phyloP scores from a whole-genome alignment of 352 stramenopile species.

The Phytophthora tentaculata region DNA sequence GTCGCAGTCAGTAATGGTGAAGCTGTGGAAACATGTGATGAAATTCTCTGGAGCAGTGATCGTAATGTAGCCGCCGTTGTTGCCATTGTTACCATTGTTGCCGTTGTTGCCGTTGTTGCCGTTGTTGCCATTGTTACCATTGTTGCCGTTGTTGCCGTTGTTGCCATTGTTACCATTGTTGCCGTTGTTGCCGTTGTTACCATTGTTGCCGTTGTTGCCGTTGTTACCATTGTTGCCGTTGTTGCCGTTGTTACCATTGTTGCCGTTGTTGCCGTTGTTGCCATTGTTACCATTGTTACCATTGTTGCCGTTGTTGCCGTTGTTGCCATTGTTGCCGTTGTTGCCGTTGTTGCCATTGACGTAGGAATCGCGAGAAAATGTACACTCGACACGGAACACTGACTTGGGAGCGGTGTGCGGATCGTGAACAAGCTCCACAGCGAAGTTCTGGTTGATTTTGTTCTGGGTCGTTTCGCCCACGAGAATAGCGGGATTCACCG shows the following conservation, averaged over 20 bases:
- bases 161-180: conserved; percentile 1
- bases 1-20: conserved; percentile 62
- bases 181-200: conserved; percentile 5
- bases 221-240: not conserved
- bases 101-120: not conserved
- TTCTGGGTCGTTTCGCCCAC: not conserved
- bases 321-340: conserved; percentile 5
- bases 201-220: not conserved
- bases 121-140: not conserved
- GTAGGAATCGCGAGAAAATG: conserved; percentile 33
- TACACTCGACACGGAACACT: conserved; percentile 41
- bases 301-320: not conserved
- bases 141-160: not conserved
- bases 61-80: not conserved
- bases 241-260: not conserved
- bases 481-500: not conserved
- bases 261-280: not conserved
- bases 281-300: not conserved
- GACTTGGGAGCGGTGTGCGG: conserved; percentile 41
- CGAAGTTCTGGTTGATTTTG: conserved; percentile 36
- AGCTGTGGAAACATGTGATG: conserved; percentile 43
- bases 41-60: not conserved
- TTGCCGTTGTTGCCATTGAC: not conserved
- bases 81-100: not conserved
- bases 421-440: conserved; percentile 54